Conservation (phyloP, 1,284 basidiomycete genomes). For the Stygiomarasmius scandens region DNA sequence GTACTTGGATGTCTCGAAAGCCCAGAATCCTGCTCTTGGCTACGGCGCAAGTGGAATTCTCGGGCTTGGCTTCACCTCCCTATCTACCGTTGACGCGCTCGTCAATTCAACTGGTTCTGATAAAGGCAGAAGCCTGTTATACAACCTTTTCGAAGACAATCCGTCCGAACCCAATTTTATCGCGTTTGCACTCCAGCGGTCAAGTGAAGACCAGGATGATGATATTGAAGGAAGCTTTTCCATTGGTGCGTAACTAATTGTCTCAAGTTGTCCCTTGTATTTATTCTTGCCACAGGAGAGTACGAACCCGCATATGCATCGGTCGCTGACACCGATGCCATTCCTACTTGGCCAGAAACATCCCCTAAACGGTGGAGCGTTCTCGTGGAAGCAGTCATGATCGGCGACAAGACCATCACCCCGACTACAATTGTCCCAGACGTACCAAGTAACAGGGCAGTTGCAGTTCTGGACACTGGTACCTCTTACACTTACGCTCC, state of each 20-base stretch:
- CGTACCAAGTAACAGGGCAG: conserved; percentile 68
- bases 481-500: conserved; percentile 78
- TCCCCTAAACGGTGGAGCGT: conserved; percentile 73
- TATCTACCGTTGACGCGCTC: conserved; percentile 66
- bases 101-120: conserved; percentile 60
- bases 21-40: conserved; percentile 68
- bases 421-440: conserved; percentile 57
- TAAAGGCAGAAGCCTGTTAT: conserved; percentile 68
- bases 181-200: conserved; percentile 70
- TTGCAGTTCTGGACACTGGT: conserved; percentile 74
- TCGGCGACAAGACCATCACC: conserved; percentile 50
- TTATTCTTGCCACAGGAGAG: conserved; percentile 51
- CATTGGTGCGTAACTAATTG: conserved; percentile 50
- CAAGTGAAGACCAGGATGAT: conserved; percentile 42
- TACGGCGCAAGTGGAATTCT: conserved; percentile 75
- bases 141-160: conserved; percentile 73
- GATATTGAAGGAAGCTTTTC: conserved; percentile 68
- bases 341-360: conserved; percentile 70
- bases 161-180: conserved; percentile 75
- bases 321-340: conserved; percentile 54
- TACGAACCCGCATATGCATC: conserved; percentile 60
- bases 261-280: conserved; percentile 8
- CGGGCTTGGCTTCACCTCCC: conserved; percentile 76
- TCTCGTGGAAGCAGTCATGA: conserved; percentile 68
- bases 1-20: conserved; percentile 61